Evolutionary conservation across 495 filamentous ascomycete species (phyloP), one percentile per base, ranked within the genome.

Genomic region (Aspergillus egyptiacus): DNA sequence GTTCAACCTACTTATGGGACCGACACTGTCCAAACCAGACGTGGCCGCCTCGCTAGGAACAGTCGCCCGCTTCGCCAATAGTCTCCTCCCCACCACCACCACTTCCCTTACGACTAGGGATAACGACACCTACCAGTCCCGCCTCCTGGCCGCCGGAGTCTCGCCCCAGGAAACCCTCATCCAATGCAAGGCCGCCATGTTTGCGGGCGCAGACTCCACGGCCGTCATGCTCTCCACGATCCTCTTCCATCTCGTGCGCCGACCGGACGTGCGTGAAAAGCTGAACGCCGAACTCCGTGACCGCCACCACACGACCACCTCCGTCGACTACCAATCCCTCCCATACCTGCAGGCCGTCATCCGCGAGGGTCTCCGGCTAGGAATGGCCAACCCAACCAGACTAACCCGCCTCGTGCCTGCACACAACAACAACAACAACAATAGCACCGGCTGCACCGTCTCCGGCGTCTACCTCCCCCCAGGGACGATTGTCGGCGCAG

Each of bases 141-240:
- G 44, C 13, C 30, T 46, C 9, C 30, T 18, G 4, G 44, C 25
- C 1, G 44, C 44, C 8, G 44, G 44, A 10, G 20, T 32, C 3
- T 34, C 44, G 13, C 7, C 7, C 27, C 11, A 34, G 2, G 44
- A 46, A 17, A 22, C 30, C 28, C 11, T 23, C 30, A 20, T 11
- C 7, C 28, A 34, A 22, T 36, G 44, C 30, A 32, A 35, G 7
- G 44, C 27, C 10, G 28, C 19, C 11, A 10, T 46, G 6, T 46
- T 46, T n/a, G 44, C 44, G 4, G 44, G 44, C 27, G 25, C 44
- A 2, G 30, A 32, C 44, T 46, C 44, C 10, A 46, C 44, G 1
- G 28, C 27, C 17, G 17, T 34, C 8, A 46, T 17, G 15, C 44
- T 46, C 17, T 18, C 44, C 3, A 46, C 30, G 8, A 46, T 46